Evolutionary conservation across 75 land plant species (phyloP).

Genomic region (Sequoia sempervirens): DNA sequence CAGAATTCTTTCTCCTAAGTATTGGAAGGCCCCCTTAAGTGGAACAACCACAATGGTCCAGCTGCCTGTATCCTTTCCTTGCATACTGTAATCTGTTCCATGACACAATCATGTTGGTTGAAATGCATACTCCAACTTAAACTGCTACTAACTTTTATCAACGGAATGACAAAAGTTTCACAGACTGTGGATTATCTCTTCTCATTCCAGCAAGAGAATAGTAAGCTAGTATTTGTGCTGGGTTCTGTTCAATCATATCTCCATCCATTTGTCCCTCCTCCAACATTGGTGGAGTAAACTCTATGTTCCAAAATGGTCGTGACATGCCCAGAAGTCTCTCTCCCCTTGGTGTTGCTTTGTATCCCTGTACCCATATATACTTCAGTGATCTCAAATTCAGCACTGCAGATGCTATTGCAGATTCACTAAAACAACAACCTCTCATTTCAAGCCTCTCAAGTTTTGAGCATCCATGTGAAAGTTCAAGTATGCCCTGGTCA

Average conservation of each 20-base stretch:
- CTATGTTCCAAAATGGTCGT: slow-evolving; percentile 35
- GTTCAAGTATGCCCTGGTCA: slow-evolving; percentile 23
- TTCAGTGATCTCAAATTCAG: slow-evolving; percentile 17
- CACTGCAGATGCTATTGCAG: slow-evolving; percentile 17
- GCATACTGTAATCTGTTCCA: not conserved
- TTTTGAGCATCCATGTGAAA: slow-evolving; percentile 32
- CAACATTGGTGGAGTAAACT: slow-evolving; percentile 13
- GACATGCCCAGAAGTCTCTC: slow-evolving; percentile 21
- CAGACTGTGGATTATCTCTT: slow-evolving; percentile 14
- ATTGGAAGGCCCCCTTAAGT: not conserved
- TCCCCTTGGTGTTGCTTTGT: slow-evolving; percentile 15
- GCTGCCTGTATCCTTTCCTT: not conserved
- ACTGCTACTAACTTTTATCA: not conserved
- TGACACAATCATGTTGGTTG: slow-evolving; percentile 1
- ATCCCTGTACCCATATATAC: slow-evolving; percentile 40
- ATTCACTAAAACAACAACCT: slow-evolving; percentile 31
- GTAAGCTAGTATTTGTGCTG: slow-evolving; percentile 16
- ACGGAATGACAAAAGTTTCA: not conserved
- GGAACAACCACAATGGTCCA: not conserved
- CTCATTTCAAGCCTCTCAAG: slow-evolving; percentile 40
- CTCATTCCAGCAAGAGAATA: slow-evolving; percentile 19
- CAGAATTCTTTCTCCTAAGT: not conserved
- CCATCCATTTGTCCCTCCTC: not conserved
- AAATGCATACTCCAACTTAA: not conserved
- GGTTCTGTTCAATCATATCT: not conserved